Conservation (phyloP, 345 rosid genomes). For the Pugionium cornutum region DNA sequence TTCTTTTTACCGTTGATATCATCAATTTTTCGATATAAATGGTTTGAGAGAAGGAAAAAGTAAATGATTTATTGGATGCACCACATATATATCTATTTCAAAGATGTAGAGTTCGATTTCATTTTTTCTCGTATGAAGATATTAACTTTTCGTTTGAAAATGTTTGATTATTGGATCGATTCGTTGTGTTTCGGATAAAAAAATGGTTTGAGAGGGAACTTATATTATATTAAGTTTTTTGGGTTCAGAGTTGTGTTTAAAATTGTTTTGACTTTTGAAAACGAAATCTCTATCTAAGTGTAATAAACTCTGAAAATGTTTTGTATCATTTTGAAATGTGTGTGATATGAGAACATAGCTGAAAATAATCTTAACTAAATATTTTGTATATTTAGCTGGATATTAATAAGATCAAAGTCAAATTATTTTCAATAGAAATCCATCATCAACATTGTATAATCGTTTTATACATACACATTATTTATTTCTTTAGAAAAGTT, state of each 20-base stretch:
- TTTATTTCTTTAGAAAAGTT: not conserved
- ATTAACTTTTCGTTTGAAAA: no score
- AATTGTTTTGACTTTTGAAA: not conserved
- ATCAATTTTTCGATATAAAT: no score
- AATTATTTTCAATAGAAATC: constrained; percentile 3
- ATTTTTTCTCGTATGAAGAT: no score
- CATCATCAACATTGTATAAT: constrained; percentile 1
- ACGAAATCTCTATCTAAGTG: not conserved
- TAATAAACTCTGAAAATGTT: not conserved
- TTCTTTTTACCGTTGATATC: no score
- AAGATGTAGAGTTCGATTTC: no score
- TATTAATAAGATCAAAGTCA: constrained; percentile 6
- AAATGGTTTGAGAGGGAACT: not conserved
- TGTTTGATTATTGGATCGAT: no score
- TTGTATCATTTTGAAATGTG: constrained; percentile 2
- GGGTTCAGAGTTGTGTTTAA: not conserved
- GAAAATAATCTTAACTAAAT: not conserved
- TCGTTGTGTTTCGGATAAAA: no score
- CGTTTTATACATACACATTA: no score
- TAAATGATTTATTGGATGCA: no score
- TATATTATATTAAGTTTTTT: constrained; percentile 9
- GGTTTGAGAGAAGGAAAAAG: not conserved
- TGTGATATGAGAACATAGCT: constrained; percentile 3
- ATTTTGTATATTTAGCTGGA: not conserved
- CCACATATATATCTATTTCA: no score